Conservation (phyloP, 148 eudicot genomes). For the Silene latifolia region DNA sequence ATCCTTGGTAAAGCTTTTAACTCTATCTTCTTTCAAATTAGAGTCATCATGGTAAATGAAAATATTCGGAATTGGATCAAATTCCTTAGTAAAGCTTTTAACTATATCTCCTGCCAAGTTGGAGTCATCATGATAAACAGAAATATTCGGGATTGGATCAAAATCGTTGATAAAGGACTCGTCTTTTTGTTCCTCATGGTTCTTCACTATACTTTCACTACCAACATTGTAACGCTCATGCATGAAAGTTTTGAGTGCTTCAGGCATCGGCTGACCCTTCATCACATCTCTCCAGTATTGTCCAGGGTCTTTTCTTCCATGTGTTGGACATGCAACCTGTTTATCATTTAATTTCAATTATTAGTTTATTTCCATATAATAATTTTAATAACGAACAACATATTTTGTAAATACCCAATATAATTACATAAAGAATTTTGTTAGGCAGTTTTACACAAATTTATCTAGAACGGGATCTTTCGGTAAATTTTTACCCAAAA, state of each 20-base stretch:
- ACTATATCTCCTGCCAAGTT: too few relatives aligned
- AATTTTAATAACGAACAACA: too few relatives aligned
- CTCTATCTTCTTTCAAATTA: background rate
- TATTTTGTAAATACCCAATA: too few relatives aligned
- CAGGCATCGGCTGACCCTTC: slow-evolving; percentile 53
- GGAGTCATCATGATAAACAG: slow-evolving; percentile 10
- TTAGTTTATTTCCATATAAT: too few relatives aligned
- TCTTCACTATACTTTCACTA: background rate
- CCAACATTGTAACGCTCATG: background rate
- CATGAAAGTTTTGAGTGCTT: slow-evolving; percentile 31
- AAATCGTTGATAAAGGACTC: background rate
- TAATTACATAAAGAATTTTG: too few relatives aligned
- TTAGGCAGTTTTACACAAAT: too few relatives aligned
- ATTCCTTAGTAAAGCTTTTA: background rate
- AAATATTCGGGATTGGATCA: slow-evolving; percentile 10
- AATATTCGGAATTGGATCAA: slow-evolving; percentile 20
- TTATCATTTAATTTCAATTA: background rate
- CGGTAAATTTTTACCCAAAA: too few relatives aligned
- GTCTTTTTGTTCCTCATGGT: background rate
- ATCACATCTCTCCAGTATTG: slow-evolving; percentile 45
- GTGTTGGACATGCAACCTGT: slow-evolving; percentile 26
- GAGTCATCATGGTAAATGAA: background rate
- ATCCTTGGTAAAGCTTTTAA: background rate
- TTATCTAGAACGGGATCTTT: too few relatives aligned
- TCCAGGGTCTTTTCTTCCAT: slow-evolving; percentile 41